These are phyloP conservation scores for Chlorella vulgaris DNA, from an alignment of 139 green algal species.

Conservation along the genomic window DNA sequence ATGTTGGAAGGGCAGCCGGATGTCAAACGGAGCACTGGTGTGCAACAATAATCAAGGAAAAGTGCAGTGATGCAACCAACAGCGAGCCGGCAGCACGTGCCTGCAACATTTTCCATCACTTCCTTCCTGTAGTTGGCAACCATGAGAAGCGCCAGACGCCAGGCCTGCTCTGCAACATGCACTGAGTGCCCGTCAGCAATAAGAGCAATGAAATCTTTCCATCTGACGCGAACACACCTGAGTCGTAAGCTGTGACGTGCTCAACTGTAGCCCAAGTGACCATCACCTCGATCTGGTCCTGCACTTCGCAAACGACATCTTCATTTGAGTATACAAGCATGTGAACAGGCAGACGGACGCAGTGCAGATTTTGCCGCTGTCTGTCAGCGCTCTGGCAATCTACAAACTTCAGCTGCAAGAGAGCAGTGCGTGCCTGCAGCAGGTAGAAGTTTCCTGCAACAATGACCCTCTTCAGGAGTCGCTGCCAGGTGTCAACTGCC, in stretches of 20 bases:
- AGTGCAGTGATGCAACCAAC: too few species aligned
- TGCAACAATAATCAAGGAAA: too few species aligned
- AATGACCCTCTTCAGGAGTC: conserved; percentile 19
- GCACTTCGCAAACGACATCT: too few species aligned
- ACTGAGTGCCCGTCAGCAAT: background rate
- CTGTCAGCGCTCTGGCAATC: too few species aligned
- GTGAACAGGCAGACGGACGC: too few species aligned
- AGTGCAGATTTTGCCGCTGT: too few species aligned
- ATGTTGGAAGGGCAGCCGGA: too few species aligned
- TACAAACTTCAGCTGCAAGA: too few species aligned
- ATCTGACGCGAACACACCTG: background rate
- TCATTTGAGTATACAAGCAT: too few species aligned
- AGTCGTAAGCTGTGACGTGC: conserved; percentile 12
- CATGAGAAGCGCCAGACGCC: conserved; percentile 7
- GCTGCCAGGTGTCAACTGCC: conserved; percentile 4
- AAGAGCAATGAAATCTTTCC: background rate
- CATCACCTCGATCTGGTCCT: conserved; percentile 32
- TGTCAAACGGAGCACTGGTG: too few species aligned
- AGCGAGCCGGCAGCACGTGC: too few species aligned
- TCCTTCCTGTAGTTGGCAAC: conserved; percentile 12
- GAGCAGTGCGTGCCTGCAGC: conserved; percentile 9
- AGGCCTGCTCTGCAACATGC: conserved; percentile 18
- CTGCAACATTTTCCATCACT: conserved; percentile 9
- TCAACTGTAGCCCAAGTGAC: background rate
- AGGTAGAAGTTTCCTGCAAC: conserved; percentile 14